Conservation (phyloP, 139 green algal genomes). For the Micractinium sp. region DNA sequence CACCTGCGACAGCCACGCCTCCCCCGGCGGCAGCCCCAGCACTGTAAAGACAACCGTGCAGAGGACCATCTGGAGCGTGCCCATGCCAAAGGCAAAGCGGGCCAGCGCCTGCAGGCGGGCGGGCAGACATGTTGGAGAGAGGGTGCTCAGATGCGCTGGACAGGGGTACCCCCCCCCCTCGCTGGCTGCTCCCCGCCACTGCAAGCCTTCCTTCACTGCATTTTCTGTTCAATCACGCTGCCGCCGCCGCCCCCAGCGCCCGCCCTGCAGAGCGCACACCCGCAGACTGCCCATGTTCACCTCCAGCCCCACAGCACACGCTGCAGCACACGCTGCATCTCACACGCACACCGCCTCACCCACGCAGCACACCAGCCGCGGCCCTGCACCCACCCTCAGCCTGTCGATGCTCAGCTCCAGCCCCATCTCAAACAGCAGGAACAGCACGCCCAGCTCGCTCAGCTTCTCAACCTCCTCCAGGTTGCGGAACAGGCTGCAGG, state of each 20-base stretch:
- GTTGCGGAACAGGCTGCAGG: slow-evolving; percentile 83
- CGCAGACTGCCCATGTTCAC: too few relatives aligned
- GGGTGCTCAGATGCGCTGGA: too few relatives aligned
- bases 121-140: background rate
- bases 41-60: slow-evolving; percentile 77
- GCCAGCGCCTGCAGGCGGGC: slow-evolving; percentile 70
- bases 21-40: slow-evolving; percentile 80
- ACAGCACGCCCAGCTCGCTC: slow-evolving; percentile 94
- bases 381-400: slow-evolving; percentile 67
- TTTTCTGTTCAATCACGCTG: too few relatives aligned
- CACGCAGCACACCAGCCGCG: background rate
- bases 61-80: slow-evolving; percentile 81
- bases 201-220: too few relatives aligned
- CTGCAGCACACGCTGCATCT: background rate
- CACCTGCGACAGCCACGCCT: slow-evolving; percentile 73
- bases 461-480: slow-evolving; percentile 90
- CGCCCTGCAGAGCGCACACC: too few relatives aligned
- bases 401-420: slow-evolving; percentile 92
- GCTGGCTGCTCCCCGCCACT: too few relatives aligned
- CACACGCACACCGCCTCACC: background rate
- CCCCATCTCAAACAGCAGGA: slow-evolving; percentile 98
- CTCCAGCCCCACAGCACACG: background rate
- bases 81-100: slow-evolving; percentile 96
- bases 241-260: too few relatives aligned
- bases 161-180: too few relatives aligned